phyloP scores from a whole-genome alignment of 129 eudicot species.

The Flaveria trinervia region DNA sequence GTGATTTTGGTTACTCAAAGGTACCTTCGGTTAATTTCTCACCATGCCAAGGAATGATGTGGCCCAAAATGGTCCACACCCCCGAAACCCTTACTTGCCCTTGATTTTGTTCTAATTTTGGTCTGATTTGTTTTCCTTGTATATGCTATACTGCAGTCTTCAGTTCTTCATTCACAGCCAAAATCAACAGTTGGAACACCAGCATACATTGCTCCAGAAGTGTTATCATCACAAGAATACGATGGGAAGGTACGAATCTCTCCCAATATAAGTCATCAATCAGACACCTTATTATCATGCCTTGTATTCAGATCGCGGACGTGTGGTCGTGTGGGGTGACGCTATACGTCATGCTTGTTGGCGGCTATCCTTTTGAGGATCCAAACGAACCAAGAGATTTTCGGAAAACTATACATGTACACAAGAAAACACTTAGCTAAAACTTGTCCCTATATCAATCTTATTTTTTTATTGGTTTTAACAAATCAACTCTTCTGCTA shows the following conservation, averaged over 20 bases:
- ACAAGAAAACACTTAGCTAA: background rate
- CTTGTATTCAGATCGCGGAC: constrained; percentile 72
- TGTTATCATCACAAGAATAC: constrained; percentile 72
- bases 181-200: constrained; percentile 98
- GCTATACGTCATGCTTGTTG: constrained; percentile 86
- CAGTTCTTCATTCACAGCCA: constrained; percentile 93
- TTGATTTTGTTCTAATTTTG: background rate
- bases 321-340: constrained; percentile 99
- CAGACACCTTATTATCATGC: background rate
- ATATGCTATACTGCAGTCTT: constrained; percentile 53
- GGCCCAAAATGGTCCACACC: too few relatives aligned
- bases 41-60: too few relatives aligned
- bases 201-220: constrained; percentile 98
- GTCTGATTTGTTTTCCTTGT: background rate
- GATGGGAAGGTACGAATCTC: constrained; percentile 77
- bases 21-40: constrained; percentile 23
- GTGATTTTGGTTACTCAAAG: constrained; percentile 89
- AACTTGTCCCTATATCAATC: background rate
- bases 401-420: constrained; percentile 79
- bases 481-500: background rate
- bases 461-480: background rate
- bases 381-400: constrained; percentile 90
- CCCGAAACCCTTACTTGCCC: too few relatives aligned
- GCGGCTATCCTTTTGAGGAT: constrained; percentile 94
- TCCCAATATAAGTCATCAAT: background rate